A percentile compares a stretch with the other conserved stretches of the same genome.
phyloP scores from a whole-genome alignment of 2,329 filamentous ascomycete species.

The Colletotrichum gloeosporioides region DNA sequence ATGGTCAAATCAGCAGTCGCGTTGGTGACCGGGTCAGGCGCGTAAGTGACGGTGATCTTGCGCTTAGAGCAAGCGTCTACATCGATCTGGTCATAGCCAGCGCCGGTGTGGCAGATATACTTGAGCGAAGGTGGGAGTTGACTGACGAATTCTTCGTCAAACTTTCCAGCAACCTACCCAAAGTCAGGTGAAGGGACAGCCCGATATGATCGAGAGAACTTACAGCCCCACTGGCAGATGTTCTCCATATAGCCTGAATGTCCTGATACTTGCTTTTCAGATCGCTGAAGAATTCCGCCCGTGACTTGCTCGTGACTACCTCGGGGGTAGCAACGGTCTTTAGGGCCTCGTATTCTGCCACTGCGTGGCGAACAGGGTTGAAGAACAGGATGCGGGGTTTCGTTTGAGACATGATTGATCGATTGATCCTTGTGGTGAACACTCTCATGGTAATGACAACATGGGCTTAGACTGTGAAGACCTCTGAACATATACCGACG shows the following conservation, averaged over 20 bases:
- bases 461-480: neutral
- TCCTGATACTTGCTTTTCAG: constrained; percentile 25
- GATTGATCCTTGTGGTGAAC: neutral
- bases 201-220: too few relatives aligned
- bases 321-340: constrained; percentile 15
- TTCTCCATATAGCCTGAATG: constrained; percentile 25
- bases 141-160: constrained; percentile 51
- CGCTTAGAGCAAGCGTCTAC: constrained; percentile 25
- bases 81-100: constrained; percentile 35
- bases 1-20: constrained; percentile 39
- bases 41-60: constrained; percentile 29
- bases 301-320: constrained; percentile 24
- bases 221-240: constrained; percentile 27
- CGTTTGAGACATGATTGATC: neutral
- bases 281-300: constrained; percentile 23
- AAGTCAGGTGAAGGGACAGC: neutral
- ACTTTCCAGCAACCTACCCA: constrained; percentile 28
- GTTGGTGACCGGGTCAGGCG: constrained; percentile 44
- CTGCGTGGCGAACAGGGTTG: constrained; percentile 24
- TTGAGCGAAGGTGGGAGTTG: constrained; percentile 48
- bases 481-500: neutral
- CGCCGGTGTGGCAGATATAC: constrained; percentile 37
- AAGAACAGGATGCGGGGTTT: constrained; percentile 28
- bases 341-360: constrained; percentile 15
- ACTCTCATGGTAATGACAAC: neutral